Evolutionary conservation across 176 grass and related monocot species (phyloP), one percentile per base, ranked within the genome.

Genomic region (Oryza punctata): DNA sequence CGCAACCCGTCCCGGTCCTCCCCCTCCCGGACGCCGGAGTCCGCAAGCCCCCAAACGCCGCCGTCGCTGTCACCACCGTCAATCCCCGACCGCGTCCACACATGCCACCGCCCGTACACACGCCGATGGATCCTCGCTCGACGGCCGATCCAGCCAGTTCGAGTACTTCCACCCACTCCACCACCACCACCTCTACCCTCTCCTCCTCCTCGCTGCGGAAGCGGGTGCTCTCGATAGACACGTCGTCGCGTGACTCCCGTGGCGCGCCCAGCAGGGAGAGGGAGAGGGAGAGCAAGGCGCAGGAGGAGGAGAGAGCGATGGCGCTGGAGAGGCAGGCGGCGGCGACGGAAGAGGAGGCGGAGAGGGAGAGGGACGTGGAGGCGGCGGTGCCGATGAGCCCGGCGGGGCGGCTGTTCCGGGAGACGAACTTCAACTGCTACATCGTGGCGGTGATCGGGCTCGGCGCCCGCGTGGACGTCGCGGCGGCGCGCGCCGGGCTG

Each of bases 351-450:
- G n/a, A n/a, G n/a, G n/a, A 82, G 41, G 18, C 18, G 69, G 89
- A 85, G 41, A 32, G 12, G 44, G 72, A 8, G 21, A 76, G 60
- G 13, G 49, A 54, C 49, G 49, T 54, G 49, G 49, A 57, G 18
- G 15, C 18, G 18, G 52, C 52, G 18, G 52, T 57, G 77, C 96
- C 93, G 59, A 50, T 99, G 83, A 99, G 96, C 87, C 96, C 93
- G 0, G 93, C 93, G 12, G 96, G 85, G 66, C 87, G 84, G 87
- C 80, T 99, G 57, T 99, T 99, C 84, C 85, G 90, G 59, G 88
- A 94, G 74, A 76, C 32, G 27, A 81, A 86, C 74, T 90, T 96
- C 73, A 90, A 94, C 69, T 99, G 96, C 88, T 76, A 96, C 88
- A 94, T 96, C 87, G 80, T 99, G 54, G 89, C 89, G 25, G 52